Percentiles rank a stretch among this genome's conserved stretches.
Conservation (phyloP, 2,329 filamentous ascomycete genomes). For the Fusarium sp. region DNA sequence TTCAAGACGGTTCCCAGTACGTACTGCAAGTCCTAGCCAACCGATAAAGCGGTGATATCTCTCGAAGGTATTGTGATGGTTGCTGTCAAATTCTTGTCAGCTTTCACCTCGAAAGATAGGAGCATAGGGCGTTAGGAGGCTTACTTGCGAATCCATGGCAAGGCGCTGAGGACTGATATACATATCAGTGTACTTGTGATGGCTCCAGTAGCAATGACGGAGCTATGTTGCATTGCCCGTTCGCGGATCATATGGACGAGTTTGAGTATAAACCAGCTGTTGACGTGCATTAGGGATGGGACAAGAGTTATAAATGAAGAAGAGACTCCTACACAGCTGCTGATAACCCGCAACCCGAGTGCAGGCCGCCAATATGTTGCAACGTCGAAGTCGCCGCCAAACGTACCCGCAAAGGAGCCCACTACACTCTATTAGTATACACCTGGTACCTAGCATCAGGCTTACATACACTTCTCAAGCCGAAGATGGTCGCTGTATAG, state of each 20-base stretch:
- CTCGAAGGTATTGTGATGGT: constrained; percentile 3
- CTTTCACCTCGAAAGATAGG: accelerated
- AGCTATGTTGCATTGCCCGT: neutral
- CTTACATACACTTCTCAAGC: neutral
- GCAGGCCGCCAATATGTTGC: constrained; percentile 1
- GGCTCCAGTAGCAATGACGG: neutral
- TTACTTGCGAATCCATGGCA: constrained; percentile 7
- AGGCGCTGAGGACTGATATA: neutral
- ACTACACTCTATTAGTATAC: neutral
- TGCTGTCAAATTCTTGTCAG: neutral
- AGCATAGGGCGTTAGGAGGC: accelerated
- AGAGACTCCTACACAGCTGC: neutral
- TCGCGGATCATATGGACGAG: neutral
- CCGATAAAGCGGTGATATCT: neutral
- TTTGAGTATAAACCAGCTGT: neutral
- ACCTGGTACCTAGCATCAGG: accelerated
- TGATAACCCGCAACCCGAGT: neutral
- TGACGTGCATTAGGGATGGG: accelerated
- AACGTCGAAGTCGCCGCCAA: neutral
- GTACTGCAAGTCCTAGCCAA: neutral
- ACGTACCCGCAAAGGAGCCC: neutral
- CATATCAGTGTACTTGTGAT: neutral
- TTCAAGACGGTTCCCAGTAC: accelerated
- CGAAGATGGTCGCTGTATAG: neutral
- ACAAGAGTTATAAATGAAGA: accelerated